Conservation (phyloP, 75 land plant genomes). For the Picea glauca region DNA sequence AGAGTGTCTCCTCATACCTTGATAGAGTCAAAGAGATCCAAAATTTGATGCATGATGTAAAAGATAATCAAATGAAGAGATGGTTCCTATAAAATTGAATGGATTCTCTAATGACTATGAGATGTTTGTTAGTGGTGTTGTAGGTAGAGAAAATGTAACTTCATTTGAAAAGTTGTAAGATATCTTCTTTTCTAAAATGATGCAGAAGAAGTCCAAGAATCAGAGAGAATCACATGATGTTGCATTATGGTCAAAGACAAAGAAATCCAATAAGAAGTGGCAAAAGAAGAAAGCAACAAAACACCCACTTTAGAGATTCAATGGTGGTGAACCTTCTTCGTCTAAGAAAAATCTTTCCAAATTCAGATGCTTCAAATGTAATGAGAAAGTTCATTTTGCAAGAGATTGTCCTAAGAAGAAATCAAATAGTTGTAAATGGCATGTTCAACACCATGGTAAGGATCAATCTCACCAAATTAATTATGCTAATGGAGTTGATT, state of each 20-base stretch:
- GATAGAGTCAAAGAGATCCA: too few species aligned
- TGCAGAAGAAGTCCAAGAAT: background rate
- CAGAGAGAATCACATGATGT: background rate
- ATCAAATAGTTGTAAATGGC: background rate
- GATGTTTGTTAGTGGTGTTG: background rate
- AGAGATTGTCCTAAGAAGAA: background rate
- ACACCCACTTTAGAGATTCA: background rate
- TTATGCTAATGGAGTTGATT: background rate
- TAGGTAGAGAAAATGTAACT: background rate
- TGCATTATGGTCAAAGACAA: background rate
- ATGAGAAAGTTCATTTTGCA: background rate
- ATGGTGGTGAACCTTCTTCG: background rate
- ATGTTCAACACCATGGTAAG: background rate
- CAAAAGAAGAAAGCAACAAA: background rate
- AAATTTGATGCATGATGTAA: background rate
- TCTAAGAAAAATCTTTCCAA: background rate
- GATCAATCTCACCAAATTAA: background rate
- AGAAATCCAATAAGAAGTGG: background rate
- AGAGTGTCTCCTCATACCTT: too few species aligned
- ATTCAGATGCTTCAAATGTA: background rate
- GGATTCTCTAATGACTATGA: background rate
- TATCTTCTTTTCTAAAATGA: background rate
- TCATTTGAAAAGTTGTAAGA: background rate
- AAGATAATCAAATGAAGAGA: background rate
- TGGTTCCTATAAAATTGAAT: background rate